Conservation (phyloP, 768 basidiomycete species). For the Mycena vulgaris region DNA sequence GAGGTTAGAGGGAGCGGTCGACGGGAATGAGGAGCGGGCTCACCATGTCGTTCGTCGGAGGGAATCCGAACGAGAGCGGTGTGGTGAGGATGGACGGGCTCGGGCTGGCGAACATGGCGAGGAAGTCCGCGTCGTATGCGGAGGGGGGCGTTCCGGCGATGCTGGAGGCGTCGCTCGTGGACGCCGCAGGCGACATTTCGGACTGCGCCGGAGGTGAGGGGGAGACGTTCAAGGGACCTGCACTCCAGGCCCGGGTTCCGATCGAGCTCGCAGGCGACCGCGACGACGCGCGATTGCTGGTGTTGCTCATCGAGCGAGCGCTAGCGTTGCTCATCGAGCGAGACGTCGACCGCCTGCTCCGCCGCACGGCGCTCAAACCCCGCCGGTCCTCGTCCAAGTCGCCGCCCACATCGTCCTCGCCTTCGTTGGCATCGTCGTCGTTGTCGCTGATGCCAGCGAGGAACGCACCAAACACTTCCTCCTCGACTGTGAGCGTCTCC, state of each 20-base stretch:
- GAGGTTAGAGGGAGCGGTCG: background rate
- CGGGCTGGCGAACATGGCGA: background rate
- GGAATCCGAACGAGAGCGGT: background rate
- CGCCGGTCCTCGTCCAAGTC: background rate
- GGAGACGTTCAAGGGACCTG: background rate
- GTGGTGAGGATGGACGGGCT: background rate
- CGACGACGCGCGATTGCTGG: background rate
- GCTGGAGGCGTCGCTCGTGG: background rate
- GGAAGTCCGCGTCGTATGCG: background rate
- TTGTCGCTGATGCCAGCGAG: conserved; percentile 6
- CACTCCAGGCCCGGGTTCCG: background rate
- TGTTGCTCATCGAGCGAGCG: too few relatives aligned
- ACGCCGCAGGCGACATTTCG: background rate
- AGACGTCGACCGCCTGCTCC: background rate
- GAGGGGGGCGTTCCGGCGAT: background rate
- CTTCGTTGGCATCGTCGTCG: background rate
- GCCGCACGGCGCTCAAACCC: background rate
- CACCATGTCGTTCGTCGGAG: background rate
- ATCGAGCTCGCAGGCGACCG: background rate
- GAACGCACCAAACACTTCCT: conserved; percentile 10
- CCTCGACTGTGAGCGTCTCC: conserved; percentile 2
- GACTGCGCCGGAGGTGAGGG: background rate
- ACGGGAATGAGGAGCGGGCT: background rate
- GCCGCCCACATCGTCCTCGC: background rate
- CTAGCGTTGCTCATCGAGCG: background rate